These are phyloP conservation scores for Globisporangium heterothallicum DNA, from an alignment of 352 stramenopile species.

Conservation along the genomic window DNA sequence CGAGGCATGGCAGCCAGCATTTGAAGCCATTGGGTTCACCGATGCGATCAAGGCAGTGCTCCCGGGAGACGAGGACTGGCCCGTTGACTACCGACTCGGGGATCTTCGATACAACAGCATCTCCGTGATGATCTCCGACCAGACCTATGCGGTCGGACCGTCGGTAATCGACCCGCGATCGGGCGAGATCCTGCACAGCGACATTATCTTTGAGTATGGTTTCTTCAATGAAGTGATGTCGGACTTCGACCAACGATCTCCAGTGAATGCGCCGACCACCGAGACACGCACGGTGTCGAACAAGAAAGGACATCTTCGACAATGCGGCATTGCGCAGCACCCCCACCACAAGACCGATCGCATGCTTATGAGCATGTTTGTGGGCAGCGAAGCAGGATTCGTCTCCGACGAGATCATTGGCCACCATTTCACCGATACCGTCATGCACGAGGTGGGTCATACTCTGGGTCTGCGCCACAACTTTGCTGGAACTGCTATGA, in stretches of 20 bases:
- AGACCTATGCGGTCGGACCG: slow-evolving; percentile 65
- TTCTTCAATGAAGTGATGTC: slow-evolving; percentile 72
- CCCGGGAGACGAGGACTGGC: slow-evolving; percentile 68
- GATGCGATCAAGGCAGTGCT: slow-evolving; percentile 65
- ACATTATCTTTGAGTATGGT: slow-evolving; percentile 83
- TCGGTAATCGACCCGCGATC: slow-evolving; percentile 69
- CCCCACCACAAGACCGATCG: slow-evolving; percentile 37
- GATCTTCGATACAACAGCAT: slow-evolving; percentile 87
- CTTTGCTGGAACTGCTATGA: slow-evolving; percentile 57
- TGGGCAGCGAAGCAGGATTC: slow-evolving; percentile 18
- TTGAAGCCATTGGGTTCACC: slow-evolving; percentile 65
- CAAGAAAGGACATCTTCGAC: slow-evolving; percentile 2
- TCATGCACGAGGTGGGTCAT: slow-evolving; percentile 89
- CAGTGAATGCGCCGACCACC: slow-evolving; percentile 21
- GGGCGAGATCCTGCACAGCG: slow-evolving; percentile 83
- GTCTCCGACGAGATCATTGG: slow-evolving; percentile 56
- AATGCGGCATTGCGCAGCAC: slow-evolving; percentile 42
- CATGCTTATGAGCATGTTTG: slow-evolving; percentile 27
- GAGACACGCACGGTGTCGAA: too few species aligned
- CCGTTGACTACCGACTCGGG: slow-evolving; percentile 70
- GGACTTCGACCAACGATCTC: slow-evolving; percentile 45
- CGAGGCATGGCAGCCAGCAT: slow-evolving; percentile 71
- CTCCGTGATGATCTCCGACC: slow-evolving; percentile 77
- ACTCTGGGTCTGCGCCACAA: slow-evolving; percentile 86
- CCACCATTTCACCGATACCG: slow-evolving; percentile 64